Conservation (phyloP, 179 eudicot genomes). For the Silene vulgaris region DNA sequence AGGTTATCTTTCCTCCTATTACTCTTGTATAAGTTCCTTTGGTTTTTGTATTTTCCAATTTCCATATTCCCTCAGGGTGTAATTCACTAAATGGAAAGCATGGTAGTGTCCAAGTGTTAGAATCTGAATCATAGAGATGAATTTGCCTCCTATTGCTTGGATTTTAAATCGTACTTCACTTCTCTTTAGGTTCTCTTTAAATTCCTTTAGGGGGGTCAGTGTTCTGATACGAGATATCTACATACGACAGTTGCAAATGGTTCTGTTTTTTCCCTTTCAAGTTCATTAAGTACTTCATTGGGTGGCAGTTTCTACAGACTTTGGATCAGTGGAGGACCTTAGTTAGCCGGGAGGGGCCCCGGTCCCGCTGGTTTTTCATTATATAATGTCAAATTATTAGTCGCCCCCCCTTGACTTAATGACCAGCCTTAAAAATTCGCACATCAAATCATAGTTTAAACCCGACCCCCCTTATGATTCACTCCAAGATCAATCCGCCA, state of each 20-base stretch:
- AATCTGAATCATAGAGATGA: not conserved
- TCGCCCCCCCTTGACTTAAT: no score
- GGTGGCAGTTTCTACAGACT: not conserved
- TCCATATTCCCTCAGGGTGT: not conserved
- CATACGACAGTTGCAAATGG: not conserved
- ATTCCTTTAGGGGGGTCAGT: not conserved
- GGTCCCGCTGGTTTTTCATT: no score
- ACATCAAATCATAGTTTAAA: no score
- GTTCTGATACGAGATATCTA: not conserved
- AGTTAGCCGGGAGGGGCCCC: no score
- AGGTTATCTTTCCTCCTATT: slow-evolving; percentile 39
- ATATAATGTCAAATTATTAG: no score
- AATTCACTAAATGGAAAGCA: not conserved
- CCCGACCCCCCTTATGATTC: no score
- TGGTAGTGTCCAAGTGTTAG: not conserved
- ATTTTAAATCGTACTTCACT: not conserved
- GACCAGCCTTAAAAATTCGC: no score
- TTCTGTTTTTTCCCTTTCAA: not conserved
- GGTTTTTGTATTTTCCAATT: not conserved
- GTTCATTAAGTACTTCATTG: not conserved
- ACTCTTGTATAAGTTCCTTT: not conserved
- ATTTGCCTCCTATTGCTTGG: not conserved
- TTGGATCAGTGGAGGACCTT: not conserved
- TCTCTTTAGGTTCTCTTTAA: not conserved
- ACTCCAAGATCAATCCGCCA: no score